Evolutionary conservation across 306 rosid species (phyloP).

Genomic region (Senna siamea): DNA sequence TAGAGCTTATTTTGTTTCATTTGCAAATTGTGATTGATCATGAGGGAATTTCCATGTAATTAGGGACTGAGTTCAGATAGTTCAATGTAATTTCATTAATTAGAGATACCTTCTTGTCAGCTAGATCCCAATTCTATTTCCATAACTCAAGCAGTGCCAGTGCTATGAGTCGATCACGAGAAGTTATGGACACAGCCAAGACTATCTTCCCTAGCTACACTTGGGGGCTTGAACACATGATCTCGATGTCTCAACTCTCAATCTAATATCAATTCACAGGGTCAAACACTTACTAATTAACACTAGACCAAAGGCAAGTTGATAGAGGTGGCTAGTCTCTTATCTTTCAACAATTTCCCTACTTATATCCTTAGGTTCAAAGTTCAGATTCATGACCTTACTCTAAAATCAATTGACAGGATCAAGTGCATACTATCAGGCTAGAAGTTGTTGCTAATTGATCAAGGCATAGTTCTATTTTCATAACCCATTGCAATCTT

Average conservation of each 20-base stretch:
- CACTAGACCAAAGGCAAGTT: neutral
- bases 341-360: neutral
- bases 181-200: neutral
- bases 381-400: neutral
- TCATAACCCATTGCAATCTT: neutral
- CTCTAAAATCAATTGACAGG: neutral
- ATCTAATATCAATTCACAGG: neutral
- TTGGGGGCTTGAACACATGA: too few relatives aligned
- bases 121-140: neutral
- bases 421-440: neutral
- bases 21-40: slow-evolving; percentile 8
- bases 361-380: neutral
- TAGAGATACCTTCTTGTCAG: neutral
- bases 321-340: neutral
- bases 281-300: neutral
- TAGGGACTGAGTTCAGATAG: neutral
- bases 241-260: neutral
- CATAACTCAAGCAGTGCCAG: neutral
- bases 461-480: neutral
- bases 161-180: too few relatives aligned
- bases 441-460: neutral
- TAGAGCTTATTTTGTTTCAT: slow-evolving; percentile 4
- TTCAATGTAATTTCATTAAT: neutral
- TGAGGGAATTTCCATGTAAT: neutral
- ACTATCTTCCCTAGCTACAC: neutral